Evolutionary conservation across 2,329 filamentous ascomycete genomes (phyloP).

Genomic region (Moelleriella libera): DNA sequence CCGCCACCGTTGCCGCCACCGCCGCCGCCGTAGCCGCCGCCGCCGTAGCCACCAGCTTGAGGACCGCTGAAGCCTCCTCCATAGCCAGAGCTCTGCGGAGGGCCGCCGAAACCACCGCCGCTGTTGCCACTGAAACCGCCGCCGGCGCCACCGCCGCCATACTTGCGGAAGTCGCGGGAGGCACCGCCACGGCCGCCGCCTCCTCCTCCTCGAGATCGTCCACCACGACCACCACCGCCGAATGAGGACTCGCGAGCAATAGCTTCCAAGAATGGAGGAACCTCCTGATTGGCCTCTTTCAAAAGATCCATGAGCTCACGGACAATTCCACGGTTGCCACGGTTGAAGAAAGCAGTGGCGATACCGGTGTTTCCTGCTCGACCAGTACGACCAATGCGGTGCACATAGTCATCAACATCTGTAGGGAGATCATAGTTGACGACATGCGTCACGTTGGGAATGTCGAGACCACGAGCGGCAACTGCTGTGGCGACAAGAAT

Average conservation of each 20-base stretch:
- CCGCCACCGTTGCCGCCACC: constrained; percentile 23
- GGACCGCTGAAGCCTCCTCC: constrained; percentile 20
- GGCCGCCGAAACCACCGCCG: constrained; percentile 17
- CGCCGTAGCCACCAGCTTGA: constrained; percentile 22
- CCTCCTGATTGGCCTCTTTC: constrained; percentile 97
- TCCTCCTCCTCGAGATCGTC: constrained; percentile 41
- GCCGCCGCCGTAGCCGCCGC: constrained; percentile 28
- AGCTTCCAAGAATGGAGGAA: constrained; percentile 87
- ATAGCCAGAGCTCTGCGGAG: constrained; percentile 19
- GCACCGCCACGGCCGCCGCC: constrained; percentile 51
- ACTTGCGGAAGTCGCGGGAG: constrained; percentile 85
- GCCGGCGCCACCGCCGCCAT: constrained; percentile 41
- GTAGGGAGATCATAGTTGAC: constrained; percentile 99
- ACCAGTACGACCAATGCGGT: constrained; percentile 98
- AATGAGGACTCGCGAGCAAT: constrained; percentile 91
- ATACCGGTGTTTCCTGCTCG: constrained; percentile 99
- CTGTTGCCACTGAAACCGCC: constrained; percentile 25
- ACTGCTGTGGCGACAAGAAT: constrained; percentile 96
- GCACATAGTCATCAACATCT: constrained; percentile 97
- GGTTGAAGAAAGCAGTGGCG: constrained; percentile 98
- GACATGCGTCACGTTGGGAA: constrained; percentile 92
- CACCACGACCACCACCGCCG: constrained; percentile 53
- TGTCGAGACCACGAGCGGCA: constrained; percentile 81
- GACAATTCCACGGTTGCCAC: constrained; percentile 94
- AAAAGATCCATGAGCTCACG: constrained; percentile 93